phyloP scores from a whole-genome alignment of 2,329 filamentous ascomycete genomes.

The Aspergillus tanneri region DNA sequence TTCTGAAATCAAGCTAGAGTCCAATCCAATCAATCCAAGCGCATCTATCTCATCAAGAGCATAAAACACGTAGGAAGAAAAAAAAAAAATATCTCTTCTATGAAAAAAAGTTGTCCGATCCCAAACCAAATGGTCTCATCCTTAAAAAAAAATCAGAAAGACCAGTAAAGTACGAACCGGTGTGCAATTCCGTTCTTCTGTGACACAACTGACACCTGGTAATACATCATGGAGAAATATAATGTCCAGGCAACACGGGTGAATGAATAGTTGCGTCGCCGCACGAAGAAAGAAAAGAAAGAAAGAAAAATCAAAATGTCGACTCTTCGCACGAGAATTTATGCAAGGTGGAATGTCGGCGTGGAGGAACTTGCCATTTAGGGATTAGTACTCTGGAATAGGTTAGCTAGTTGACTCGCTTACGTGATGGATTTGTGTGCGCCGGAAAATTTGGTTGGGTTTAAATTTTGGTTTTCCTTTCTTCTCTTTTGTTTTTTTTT shows the following conservation, averaged over 20 bases:
- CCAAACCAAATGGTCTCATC: constrained; percentile 50
- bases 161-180: constrained; percentile 55
- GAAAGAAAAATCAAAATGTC: constrained; percentile 36
- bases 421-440: constrained; percentile 4
- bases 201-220: constrained; percentile 76
- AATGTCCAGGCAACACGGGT: constrained; percentile 78
- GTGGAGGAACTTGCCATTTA: too few relatives aligned
- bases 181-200: constrained; percentile 79
- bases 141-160: constrained; percentile 43
- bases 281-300: constrained; percentile 69
- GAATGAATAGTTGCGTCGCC: constrained; percentile 70
- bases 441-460: neutral
- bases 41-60: neutral
- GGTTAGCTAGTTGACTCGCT: too few relatives aligned
- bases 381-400: too few relatives aligned
- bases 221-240: constrained; percentile 50
- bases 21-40: too few relatives aligned
- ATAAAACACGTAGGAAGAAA: too few relatives aligned
- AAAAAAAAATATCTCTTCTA: too few relatives aligned
- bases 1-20: neutral
- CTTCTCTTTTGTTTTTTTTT: constrained; percentile 8
- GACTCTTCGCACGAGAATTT: constrained; percentile 20
- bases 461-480: constrained; percentile 1
- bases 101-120: constrained; percentile 54
- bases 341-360: too few relatives aligned